Evolutionary conservation across 2,329 filamentous ascomycete species (phyloP).

Genomic region (Dothistroma septosporum): DNA sequence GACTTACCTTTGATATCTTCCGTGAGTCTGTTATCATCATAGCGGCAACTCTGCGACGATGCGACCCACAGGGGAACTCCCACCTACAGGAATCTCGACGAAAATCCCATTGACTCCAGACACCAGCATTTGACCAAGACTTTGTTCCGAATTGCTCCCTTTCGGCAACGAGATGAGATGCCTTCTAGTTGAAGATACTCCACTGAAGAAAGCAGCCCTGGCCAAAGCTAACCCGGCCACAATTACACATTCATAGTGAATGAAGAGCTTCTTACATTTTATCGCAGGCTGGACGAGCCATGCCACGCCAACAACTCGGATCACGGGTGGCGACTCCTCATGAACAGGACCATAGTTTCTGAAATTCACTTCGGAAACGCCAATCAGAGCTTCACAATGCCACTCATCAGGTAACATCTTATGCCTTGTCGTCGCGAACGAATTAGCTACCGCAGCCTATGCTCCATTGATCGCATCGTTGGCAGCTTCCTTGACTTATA

Average conservation of each 20-base stretch:
- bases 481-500: slow-evolving; percentile 7
- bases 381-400: slow-evolving; percentile 20
- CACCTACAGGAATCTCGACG: no score
- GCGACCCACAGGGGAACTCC: no score
- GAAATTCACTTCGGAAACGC: slow-evolving; percentile 35
- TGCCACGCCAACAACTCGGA: slow-evolving; percentile 7
- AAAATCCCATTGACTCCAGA: no score
- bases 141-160: slow-evolving; percentile 5
- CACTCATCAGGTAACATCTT: slow-evolving; percentile 31
- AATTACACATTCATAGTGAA: slow-evolving; percentile 8
- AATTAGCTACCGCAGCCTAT: slow-evolving; percentile 27
- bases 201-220: neutral
- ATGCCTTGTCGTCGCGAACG: slow-evolving; percentile 27
- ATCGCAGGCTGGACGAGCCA: slow-evolving; percentile 9
- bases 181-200: slow-evolving; percentile 7
- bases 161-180: slow-evolving; percentile 18
- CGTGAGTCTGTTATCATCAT: no score
- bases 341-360: slow-evolving; percentile 25
- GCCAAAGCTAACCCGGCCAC: neutral
- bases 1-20: no score
- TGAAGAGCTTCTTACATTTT: slow-evolving; percentile 19
- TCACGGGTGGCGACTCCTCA: slow-evolving; percentile 19
- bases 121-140: no score
- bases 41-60: no score
- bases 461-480: slow-evolving; percentile 21